Percentiles rank a stretch among this genome's conserved stretches.
Conservation (phyloP, 2,329 filamentous ascomycete genomes). For the Ploettnerulaceae sp. region DNA sequence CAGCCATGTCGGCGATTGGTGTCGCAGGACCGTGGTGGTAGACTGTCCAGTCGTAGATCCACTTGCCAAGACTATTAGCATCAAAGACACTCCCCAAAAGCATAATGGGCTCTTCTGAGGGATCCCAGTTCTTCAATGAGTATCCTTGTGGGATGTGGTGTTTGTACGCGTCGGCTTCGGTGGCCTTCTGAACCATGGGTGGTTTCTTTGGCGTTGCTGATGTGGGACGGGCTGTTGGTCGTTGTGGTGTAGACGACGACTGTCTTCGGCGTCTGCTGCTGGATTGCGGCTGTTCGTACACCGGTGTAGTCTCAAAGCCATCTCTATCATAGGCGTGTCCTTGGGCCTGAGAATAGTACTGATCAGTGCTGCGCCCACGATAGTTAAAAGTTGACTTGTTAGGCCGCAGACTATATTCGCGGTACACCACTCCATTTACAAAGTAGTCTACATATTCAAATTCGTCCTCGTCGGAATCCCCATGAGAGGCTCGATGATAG, state of each 20-base stretch:
- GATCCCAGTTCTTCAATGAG: conserved; percentile 98
- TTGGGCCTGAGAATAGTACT: conserved; percentile 32
- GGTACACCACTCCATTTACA: conserved; percentile 29
- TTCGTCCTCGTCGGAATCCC: conserved; percentile 36
- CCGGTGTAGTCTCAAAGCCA: conserved; percentile 25
- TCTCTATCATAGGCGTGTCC: conserved; percentile 32
- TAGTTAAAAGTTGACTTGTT: conserved; percentile 32
- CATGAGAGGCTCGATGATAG: conserved; percentile 34
- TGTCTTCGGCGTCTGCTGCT: conserved; percentile 26
- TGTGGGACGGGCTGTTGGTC: conserved; percentile 23
- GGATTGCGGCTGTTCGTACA: conserved; percentile 22
- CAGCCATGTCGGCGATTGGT: conserved; percentile 84
- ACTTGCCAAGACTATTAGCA: conserved; percentile 94
- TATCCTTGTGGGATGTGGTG: conserved; percentile 84
- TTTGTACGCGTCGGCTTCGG: conserved; percentile 53
- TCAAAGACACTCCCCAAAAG: conserved; percentile 94
- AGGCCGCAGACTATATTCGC: conserved; percentile 25
- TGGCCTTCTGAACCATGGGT: conserved; percentile 44
- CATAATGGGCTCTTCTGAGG: conserved; percentile 86
- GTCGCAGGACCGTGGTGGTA: conserved; percentile 78
- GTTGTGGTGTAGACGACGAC: conserved; percentile 32
- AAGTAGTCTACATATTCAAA: conserved; percentile 32
- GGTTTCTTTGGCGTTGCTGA: conserved; percentile 32
- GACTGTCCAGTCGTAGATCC: conserved; percentile 99
- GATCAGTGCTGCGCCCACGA: conserved; percentile 36